A percentile compares a stretch with the other conserved stretches of the same genome.
phyloP scores from a whole-genome alignment of 345 rosid genomes.

The Erodium maritimum region DNA sequence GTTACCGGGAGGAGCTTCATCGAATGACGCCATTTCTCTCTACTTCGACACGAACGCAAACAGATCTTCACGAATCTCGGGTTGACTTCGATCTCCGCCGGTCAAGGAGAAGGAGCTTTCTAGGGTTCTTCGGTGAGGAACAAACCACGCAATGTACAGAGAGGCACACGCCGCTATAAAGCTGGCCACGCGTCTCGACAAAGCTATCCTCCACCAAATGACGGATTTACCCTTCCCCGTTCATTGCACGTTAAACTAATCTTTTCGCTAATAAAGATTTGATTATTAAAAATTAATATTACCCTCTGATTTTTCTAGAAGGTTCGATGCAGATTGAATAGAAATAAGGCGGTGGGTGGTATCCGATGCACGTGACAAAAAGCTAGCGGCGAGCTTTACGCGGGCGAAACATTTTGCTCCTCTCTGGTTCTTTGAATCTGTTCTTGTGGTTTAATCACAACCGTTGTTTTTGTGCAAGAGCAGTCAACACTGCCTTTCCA shows the following conservation, averaged over 20 bases:
- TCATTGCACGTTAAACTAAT: background rate
- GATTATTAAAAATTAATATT: no score
- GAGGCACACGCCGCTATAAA: no score
- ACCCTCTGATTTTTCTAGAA: background rate
- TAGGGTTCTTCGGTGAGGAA: background rate
- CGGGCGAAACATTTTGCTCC: background rate
- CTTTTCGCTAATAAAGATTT: no score
- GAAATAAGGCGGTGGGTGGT: background rate
- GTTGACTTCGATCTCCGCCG: background rate
- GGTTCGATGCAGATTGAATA: background rate
- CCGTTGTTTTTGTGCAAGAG: no score
- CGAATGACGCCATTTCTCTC: slow-evolving; percentile 43
- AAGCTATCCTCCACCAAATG: background rate
- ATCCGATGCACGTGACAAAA: no score
- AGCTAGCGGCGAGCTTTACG: no score
- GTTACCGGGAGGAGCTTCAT: slow-evolving; percentile 54
- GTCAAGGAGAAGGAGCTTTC: background rate
- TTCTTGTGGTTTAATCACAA: no score
- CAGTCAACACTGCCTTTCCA: no score
- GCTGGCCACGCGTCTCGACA: background rate
- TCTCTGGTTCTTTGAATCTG: background rate
- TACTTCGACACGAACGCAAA: background rate
- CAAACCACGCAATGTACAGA: background rate
- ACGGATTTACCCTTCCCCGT: background rate
- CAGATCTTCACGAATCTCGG: background rate